These are phyloP conservation scores for Vanrija sp. DNA, from an alignment of 1,284 basidiomycete genomes.

Conservation along the genomic window DNA sequence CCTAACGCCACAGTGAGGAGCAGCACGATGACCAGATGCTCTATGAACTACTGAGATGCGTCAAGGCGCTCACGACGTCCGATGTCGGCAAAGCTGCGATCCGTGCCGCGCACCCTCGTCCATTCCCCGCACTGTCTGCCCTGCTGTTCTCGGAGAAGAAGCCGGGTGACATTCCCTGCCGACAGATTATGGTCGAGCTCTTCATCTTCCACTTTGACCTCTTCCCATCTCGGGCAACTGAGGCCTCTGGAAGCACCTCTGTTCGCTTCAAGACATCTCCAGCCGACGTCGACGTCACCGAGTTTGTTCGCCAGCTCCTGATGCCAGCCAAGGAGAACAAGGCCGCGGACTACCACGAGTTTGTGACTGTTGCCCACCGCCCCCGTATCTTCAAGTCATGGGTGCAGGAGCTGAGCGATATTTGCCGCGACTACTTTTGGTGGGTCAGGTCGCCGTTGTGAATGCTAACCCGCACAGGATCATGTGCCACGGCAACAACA, in stretches of 20 bases:
- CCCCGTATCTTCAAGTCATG: constrained; percentile 87
- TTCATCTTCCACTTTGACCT: constrained; percentile 77
- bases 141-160: constrained; percentile 95
- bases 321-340: constrained; percentile 40
- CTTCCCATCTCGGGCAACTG: constrained; percentile 54
- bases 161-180: constrained; percentile 83
- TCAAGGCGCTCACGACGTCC: constrained; percentile 89
- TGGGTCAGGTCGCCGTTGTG: constrained; percentile 9
- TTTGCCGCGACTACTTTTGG: constrained; percentile 95
- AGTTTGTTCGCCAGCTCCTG: constrained; percentile 40
- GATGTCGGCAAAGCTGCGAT: constrained; percentile 62
- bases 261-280: constrained; percentile 26
- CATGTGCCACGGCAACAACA: constrained; percentile 92
- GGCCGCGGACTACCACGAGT: constrained; percentile 61
- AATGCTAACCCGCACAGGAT: constrained; percentile 54
- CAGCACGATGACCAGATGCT: constrained; percentile 95
- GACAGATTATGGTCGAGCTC: constrained; percentile 85
- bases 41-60: constrained; percentile 85
- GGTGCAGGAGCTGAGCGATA: constrained; percentile 78
- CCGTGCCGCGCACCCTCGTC: constrained; percentile 74
- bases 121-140: constrained; percentile 74
- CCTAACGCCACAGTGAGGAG: constrained; percentile 66
- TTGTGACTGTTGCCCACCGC: constrained; percentile 77
- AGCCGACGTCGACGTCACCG: constrained; percentile 18
- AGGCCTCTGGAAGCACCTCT: constrained; percentile 3